These are phyloP conservation scores for Leucocoprinus leucothites DNA, from an alignment of 768 basidiomycete species.

Conservation along the genomic window DNA sequence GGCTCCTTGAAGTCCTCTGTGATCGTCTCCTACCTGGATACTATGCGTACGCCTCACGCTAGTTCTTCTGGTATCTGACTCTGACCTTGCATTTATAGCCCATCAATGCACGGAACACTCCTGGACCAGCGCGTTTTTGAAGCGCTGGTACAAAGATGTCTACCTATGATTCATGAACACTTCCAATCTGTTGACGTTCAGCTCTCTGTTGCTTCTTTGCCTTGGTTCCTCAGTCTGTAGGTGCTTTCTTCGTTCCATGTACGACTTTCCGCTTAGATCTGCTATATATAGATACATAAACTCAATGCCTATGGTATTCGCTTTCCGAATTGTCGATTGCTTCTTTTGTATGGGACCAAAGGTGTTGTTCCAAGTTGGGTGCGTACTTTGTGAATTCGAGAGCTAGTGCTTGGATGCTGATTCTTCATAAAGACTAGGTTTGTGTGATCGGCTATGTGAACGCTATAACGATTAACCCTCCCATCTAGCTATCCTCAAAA, in stretches of 20 bases:
- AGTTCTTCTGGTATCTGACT: background rate
- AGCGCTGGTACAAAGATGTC: constrained; percentile 81
- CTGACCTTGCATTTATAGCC: constrained; percentile 40
- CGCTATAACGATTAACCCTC: constrained; percentile 12
- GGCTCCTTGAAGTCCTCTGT: constrained; percentile 93
- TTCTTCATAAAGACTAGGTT: constrained; percentile 1
- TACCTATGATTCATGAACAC: constrained; percentile 93
- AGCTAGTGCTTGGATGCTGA: background rate
- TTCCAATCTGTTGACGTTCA: constrained; percentile 92
- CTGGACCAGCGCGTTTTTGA: constrained; percentile 99
- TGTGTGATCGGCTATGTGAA: background rate
- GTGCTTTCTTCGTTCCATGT: constrained; percentile 33
- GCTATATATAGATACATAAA: constrained; percentile 66
- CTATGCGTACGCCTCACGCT: constrained; percentile 62
- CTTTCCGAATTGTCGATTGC: constrained; percentile 96
- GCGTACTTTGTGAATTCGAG: constrained; percentile 28
- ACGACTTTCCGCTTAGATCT: background rate
- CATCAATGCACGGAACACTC: constrained; percentile 98
- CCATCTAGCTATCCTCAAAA: constrained; percentile 84
- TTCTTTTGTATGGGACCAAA: constrained; percentile 99
- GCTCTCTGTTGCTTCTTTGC: constrained; percentile 92
- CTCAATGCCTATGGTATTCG: constrained; percentile 96
- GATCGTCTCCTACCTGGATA: constrained; percentile 96
- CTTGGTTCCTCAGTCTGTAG: constrained; percentile 97
- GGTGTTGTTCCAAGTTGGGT: constrained; percentile 98